A percentile compares a stretch with the other conserved stretches of the same genome.
phyloP scores from a whole-genome alignment of 106 monocot species.

The Phalaenopsis aphrodite region DNA sequence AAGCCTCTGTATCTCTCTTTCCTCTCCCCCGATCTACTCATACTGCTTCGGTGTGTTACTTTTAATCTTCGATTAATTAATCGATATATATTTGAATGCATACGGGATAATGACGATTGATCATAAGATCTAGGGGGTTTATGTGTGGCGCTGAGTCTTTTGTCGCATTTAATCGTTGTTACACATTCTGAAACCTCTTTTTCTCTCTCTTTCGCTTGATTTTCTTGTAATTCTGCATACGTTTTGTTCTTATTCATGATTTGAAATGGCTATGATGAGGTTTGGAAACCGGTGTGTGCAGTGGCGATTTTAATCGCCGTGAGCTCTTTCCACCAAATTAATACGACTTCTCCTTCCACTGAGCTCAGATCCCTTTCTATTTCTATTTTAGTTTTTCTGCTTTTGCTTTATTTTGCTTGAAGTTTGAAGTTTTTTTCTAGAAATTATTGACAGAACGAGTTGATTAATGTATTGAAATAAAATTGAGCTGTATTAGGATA shows the following conservation, averaged over 20 bases:
- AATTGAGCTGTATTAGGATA: too few relatives aligned
- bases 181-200: not conserved
- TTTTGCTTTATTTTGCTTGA: too few relatives aligned
- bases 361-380: not conserved
- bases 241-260: not conserved
- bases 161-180: not conserved
- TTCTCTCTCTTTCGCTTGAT: not conserved
- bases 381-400: not conserved
- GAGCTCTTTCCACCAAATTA: constrained; percentile 1
- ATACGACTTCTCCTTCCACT: constrained; percentile 13
- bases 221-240: not conserved
- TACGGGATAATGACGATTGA: not conserved
- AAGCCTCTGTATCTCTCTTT: not conserved
- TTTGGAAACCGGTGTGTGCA: not conserved
- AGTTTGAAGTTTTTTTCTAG: too few relatives aligned
- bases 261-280: constrained; percentile 2
- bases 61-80: too few relatives aligned
- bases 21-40: too few relatives aligned
- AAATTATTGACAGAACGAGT: too few relatives aligned
- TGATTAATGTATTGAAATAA: too few relatives aligned
- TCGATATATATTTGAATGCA: not conserved
- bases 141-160: not conserved
- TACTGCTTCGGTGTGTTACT: too few relatives aligned
- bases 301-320: constrained; percentile 7
- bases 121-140: constrained; percentile 1